These are phyloP conservation scores for Metarhizium sp. DNA, from an alignment of 2,329 filamentous ascomycete genomes.

Conservation along the genomic window DNA sequence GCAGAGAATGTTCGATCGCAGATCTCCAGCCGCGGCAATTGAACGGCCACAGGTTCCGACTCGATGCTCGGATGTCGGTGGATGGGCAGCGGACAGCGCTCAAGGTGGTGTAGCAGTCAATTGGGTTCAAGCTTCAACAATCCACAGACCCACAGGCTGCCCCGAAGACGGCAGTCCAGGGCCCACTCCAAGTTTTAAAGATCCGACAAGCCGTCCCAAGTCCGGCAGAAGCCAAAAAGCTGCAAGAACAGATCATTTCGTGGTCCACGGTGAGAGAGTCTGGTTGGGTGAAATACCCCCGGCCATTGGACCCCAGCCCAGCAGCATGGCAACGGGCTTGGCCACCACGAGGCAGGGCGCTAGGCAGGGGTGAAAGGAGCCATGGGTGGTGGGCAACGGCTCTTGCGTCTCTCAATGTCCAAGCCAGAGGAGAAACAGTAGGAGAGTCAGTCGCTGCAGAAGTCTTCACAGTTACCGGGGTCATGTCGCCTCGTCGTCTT, in stretches of 20 bases:
- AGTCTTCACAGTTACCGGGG: background rate
- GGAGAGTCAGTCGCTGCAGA: background rate
- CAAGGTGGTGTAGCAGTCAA: background rate
- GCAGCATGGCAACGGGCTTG: constrained; percentile 2
- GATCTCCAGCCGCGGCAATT: background rate
- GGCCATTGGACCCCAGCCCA: background rate
- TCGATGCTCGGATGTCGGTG: background rate
- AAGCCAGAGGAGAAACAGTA: background rate
- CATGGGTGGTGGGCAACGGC: background rate
- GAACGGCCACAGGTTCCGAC: background rate
- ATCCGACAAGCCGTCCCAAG: constrained; percentile 4
- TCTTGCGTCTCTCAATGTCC: background rate
- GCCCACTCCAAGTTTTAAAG: background rate
- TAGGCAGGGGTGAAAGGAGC: background rate
- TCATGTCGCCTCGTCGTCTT: background rate
- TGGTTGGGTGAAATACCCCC: background rate
- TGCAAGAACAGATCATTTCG: background rate
- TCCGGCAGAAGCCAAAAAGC: background rate
- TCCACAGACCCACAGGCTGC: background rate
- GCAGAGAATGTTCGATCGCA: background rate
- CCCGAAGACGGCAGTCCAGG: background rate
- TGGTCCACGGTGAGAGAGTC: constrained; percentile 2
- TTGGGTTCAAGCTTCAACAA: background rate
- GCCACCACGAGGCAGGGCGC: background rate
- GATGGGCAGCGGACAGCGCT: background rate